phyloP scores from a whole-genome alignment of 2,329 filamentous ascomycete genomes.

The Aspergillus alliaceus region DNA sequence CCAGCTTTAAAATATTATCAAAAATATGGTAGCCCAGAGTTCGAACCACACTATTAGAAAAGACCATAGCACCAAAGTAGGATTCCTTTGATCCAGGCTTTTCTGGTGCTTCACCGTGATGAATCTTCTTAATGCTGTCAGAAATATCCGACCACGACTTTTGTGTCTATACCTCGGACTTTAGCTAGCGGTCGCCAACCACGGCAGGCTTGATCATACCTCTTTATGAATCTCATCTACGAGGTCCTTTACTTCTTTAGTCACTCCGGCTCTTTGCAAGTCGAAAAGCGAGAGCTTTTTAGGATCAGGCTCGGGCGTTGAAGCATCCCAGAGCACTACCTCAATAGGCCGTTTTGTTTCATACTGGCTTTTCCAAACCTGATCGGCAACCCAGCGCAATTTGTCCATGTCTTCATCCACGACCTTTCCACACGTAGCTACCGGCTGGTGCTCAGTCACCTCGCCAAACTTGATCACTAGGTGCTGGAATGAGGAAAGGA shows the following conservation, averaged over 20 bases:
- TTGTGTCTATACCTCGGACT: slow-evolving; percentile 1
- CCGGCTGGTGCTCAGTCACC: slow-evolving; percentile 13
- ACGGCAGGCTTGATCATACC: not conserved
- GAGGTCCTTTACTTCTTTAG: not conserved
- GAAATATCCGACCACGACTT: slow-evolving; percentile 5
- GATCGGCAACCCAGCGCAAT: slow-evolving; percentile 1
- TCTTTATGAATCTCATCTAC: slow-evolving; percentile 3
- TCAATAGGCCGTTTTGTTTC: slow-evolving; percentile 9
- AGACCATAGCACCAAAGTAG: slow-evolving; percentile 14
- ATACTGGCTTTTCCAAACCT: slow-evolving; percentile 3
- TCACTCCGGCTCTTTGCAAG: slow-evolving; percentile 10
- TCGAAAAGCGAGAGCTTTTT: slow-evolving; percentile 1
- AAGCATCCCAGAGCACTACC: slow-evolving; percentile 14
- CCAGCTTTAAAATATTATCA: slow-evolving; percentile 12
- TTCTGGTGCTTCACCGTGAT: slow-evolving; percentile 3
- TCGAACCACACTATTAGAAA: slow-evolving; percentile 10
- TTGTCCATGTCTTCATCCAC: slow-evolving; percentile 11
- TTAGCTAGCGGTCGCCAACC: not conserved
- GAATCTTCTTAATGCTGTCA: not conserved
- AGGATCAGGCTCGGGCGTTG: slow-evolving; percentile 5
- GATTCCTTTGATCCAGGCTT: slow-evolving; percentile 10
- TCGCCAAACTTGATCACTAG: slow-evolving; percentile 15
- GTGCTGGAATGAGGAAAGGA: slow-evolving; percentile 14
- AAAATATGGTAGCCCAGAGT: slow-evolving; percentile 13
- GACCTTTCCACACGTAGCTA: slow-evolving; percentile 11